Percentiles rank a stretch among this genome's conserved stretches.
These are phyloP conservation scores for Ascochyta pisi DNA, from an alignment of 2,329 filamentous ascomycete species.

Conservation along the genomic window DNA sequence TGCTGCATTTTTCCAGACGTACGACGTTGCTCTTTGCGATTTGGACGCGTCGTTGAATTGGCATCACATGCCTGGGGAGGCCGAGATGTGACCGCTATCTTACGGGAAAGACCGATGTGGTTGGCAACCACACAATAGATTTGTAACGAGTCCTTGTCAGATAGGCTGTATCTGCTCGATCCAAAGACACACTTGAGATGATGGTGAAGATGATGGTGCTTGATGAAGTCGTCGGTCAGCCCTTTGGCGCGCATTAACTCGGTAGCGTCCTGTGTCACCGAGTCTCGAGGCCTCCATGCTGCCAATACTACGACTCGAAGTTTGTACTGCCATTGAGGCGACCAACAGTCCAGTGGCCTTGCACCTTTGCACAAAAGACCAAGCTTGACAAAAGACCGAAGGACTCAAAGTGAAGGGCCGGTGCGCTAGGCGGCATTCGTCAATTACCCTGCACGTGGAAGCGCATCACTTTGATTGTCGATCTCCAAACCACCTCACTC, in stretches of 20 bases:
- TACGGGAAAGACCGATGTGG: background rate
- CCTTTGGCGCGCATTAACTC: constrained; percentile 8
- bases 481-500: constrained; percentile 17
- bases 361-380: too few relatives aligned
- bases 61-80: too few relatives aligned
- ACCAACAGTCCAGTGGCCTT: too few relatives aligned
- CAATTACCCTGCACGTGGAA: constrained; percentile 14
- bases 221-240: constrained; percentile 2
- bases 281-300: background rate
- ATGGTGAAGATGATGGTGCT: background rate
- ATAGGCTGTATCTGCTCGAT: background rate
- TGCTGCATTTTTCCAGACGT: too few relatives aligned
- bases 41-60: too few relatives aligned
- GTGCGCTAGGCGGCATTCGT: constrained; percentile 9
- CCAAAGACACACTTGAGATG: background rate
- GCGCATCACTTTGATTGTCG: constrained; percentile 15
- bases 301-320: background rate
- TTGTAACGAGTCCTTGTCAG: background rate
- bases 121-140: background rate
- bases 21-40: too few relatives aligned
- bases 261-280: constrained; percentile 5
- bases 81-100: too few relatives aligned
- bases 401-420: background rate
- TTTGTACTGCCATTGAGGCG: background rate
- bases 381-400: background rate